These are phyloP conservation scores for Quercus ilex DNA, from an alignment of 306 rosid species.

Conservation along the genomic window DNA sequence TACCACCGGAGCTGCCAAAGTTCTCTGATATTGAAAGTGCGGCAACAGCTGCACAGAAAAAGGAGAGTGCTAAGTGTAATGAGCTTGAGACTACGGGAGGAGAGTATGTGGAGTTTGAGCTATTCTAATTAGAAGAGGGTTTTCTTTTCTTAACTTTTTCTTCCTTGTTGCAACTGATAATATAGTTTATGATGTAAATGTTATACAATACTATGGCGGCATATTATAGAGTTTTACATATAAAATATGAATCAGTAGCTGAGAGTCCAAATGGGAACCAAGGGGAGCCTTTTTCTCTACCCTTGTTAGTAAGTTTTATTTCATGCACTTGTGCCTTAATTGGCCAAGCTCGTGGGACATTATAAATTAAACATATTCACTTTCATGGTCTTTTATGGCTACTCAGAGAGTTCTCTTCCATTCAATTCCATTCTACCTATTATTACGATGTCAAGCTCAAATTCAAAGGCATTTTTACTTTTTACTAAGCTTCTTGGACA, in stretches of 20 bases:
- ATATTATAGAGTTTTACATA: slow-evolving; percentile 50
- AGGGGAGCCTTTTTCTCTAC: slow-evolving; percentile 4
- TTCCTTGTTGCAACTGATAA: slow-evolving; percentile 35
- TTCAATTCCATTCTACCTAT: too few relatives aligned
- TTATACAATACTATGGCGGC: slow-evolving; percentile 36
- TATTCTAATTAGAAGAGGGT: slow-evolving; percentile 54
- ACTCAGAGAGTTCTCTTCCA: too few relatives aligned
- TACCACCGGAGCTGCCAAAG: slow-evolving; percentile 89
- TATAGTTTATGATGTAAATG: slow-evolving; percentile 57
- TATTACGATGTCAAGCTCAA: too few relatives aligned
- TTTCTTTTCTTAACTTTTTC: slow-evolving; percentile 20
- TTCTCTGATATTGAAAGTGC: slow-evolving; percentile 45
- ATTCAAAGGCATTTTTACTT: too few relatives aligned
- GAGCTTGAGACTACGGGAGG: slow-evolving; percentile 51
- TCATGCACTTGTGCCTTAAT: neutral
- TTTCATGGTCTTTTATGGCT: too few relatives aligned
- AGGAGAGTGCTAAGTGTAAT: slow-evolving; percentile 43
- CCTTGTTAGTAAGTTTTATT: neutral
- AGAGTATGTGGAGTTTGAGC: slow-evolving; percentile 65
- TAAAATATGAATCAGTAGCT: slow-evolving; percentile 49
- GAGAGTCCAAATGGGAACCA: slow-evolving; percentile 33
- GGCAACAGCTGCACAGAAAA: slow-evolving; percentile 42
- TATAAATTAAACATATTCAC: too few relatives aligned
- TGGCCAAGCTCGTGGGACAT: too few relatives aligned
- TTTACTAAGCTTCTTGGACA: too few relatives aligned